Evolutionary conservation across 768 basidiomycete species (phyloP).

Genomic region (Suillus fuscotomentosus): DNA sequence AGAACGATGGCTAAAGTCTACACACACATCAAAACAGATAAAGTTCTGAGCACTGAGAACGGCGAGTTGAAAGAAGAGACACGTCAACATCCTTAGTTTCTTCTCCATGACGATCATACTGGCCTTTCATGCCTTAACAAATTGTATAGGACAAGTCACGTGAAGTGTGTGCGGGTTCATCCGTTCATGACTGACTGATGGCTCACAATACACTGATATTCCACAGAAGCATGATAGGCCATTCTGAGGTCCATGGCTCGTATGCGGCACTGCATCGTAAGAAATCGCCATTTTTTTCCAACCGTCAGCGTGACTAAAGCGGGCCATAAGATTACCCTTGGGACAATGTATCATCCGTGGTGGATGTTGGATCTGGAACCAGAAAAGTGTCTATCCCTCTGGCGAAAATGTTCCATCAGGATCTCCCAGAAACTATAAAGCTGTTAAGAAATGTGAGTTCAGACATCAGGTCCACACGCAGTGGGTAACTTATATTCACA

Average conservation of each 20-base stretch:
- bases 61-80: neutral
- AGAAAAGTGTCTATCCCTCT: conserved; percentile 27
- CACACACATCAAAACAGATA: conserved; percentile 10
- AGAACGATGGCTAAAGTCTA: neutral
- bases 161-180: no score
- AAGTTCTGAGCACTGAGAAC: conserved; percentile 8
- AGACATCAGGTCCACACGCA: neutral
- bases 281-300: no score
- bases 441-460: conserved; percentile 1
- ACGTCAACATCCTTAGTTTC: conserved; percentile 57
- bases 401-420: conserved; percentile 26
- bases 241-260: no score
- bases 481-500: neutral
- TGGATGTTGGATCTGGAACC: conserved; percentile 29
- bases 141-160: no score
- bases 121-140: no score
- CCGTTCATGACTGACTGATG: no score
- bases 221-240: no score
- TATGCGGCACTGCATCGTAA: no score
- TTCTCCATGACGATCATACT: conserved; percentile 51
- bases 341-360: conserved; percentile 20
- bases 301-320: neutral
- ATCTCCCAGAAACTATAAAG: conserved; percentile 24
- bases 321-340: conserved; percentile 12
- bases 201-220: no score